Conservation (phyloP, 371 early-diverging fungal species). For the Circinella umbellata region DNA sequence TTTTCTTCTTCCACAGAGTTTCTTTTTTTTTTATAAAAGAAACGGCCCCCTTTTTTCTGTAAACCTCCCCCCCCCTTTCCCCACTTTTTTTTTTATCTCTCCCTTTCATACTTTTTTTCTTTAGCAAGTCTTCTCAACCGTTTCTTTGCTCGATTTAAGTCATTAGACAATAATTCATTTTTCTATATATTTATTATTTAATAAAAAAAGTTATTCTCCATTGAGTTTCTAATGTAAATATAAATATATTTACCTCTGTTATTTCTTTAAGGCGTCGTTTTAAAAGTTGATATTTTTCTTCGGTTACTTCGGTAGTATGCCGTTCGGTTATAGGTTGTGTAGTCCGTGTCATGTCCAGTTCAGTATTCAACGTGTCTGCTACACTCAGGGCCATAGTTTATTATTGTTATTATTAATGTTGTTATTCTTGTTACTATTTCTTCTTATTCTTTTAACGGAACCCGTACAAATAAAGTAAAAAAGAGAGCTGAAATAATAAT, state of each 20-base stretch:
- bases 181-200: slow-evolving; percentile 26
- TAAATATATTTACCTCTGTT: slow-evolving; percentile 36
- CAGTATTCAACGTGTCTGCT: slow-evolving; percentile 11
- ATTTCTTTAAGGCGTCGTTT: slow-evolving; percentile 58
- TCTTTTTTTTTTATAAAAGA: too few species aligned
- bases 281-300: slow-evolving; percentile 45
- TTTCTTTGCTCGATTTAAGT: slow-evolving; percentile 47
- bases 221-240: neutral
- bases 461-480: too few species aligned
- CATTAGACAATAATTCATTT: slow-evolving; percentile 51
- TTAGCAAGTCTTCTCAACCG: slow-evolving; percentile 52
- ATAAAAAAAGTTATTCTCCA: neutral
- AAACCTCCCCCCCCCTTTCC: neutral
- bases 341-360: slow-evolving; percentile 10
- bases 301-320: slow-evolving; percentile 8
- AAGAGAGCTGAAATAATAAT: too few species aligned
- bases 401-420: neutral
- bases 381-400: neutral
- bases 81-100: neutral
- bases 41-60: too few species aligned
- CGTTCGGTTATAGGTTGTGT: neutral
- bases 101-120: slow-evolving; percentile 53
- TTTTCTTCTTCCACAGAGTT: too few species aligned
- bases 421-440: neutral
- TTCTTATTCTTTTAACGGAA: neutral